phyloP scores from a whole-genome alignment of 305 asterid species.

The Solanum hybrid region DNA sequence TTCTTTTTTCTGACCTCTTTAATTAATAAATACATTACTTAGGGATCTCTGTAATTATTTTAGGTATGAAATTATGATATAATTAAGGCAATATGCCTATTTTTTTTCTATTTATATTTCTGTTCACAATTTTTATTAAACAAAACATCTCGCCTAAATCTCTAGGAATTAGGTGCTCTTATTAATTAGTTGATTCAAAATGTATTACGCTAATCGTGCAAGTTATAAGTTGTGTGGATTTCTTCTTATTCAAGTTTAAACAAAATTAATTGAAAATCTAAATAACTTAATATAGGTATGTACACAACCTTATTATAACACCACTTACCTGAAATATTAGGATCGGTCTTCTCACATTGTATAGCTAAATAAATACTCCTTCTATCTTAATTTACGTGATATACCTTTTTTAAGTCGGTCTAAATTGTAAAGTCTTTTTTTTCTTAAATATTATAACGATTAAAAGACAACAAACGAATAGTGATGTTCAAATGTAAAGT shows the following conservation, averaged over 20 bases:
- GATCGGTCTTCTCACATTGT: neutral
- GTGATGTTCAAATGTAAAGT: too few species aligned
- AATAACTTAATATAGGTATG: neutral
- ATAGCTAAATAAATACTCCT: too few species aligned
- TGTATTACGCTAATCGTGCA: neutral
- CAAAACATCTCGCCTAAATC: neutral
- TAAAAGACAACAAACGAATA: too few species aligned
- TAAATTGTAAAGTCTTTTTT: too few species aligned
- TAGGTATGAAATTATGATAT: neutral
- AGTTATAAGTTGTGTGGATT: neutral
- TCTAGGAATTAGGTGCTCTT: neutral
- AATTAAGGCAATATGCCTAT: neutral
- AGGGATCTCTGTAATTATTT: neutral
- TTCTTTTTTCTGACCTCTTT: neutral
- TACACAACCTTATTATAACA: neutral
- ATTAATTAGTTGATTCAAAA: neutral
- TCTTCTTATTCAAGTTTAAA: neutral
- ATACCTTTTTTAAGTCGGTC: too few species aligned
- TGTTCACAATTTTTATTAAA: neutral
- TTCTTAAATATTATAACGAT: too few species aligned
- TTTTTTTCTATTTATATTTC: neutral
- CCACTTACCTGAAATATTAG: neutral
- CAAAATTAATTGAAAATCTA: neutral
- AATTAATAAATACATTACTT: neutral
- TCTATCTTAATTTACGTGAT: too few species aligned